Conservation (phyloP, 345 rosid species). For the Ceriops decandra region DNA sequence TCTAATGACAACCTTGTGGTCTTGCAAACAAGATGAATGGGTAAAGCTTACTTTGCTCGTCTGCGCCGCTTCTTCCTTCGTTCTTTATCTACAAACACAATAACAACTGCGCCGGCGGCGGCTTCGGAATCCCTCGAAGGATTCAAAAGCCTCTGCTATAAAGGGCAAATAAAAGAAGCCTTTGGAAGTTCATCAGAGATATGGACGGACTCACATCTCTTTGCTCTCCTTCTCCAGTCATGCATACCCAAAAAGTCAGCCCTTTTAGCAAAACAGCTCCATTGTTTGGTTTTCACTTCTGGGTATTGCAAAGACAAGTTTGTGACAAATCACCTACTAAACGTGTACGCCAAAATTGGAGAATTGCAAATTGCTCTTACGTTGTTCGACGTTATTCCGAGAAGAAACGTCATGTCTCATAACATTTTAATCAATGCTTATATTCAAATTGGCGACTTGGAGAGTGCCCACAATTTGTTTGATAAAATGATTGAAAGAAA, state of each 20-base stretch:
- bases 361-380: constrained; percentile 38
- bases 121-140: constrained; percentile 10
- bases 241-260: constrained; percentile 36
- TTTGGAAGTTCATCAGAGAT: constrained; percentile 39
- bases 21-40: constrained; percentile 16
- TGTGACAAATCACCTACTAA: constrained; percentile 64
- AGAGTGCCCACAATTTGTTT: constrained; percentile 51
- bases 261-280: constrained; percentile 55
- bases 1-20: no score
- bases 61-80: constrained; percentile 7
- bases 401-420: constrained; percentile 66
- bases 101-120: constrained; percentile 4
- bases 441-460: constrained; percentile 41
- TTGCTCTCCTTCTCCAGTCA: constrained; percentile 53
- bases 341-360: constrained; percentile 64
- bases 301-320: constrained; percentile 66
- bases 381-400: constrained; percentile 44
- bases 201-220: constrained; percentile 58
- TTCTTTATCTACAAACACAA: constrained; percentile 24
- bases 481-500: constrained; percentile 64
- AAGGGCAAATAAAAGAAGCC: constrained; percentile 57
- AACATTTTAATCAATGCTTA: constrained; percentile 65
- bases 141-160: constrained; percentile 45
- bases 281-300: constrained; percentile 53
- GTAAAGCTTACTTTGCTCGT: constrained; percentile 10